These are phyloP conservation scores for Rhizomucor pusillus DNA, from an alignment of 371 early-diverging fungal genomes.

Conservation along the genomic window DNA sequence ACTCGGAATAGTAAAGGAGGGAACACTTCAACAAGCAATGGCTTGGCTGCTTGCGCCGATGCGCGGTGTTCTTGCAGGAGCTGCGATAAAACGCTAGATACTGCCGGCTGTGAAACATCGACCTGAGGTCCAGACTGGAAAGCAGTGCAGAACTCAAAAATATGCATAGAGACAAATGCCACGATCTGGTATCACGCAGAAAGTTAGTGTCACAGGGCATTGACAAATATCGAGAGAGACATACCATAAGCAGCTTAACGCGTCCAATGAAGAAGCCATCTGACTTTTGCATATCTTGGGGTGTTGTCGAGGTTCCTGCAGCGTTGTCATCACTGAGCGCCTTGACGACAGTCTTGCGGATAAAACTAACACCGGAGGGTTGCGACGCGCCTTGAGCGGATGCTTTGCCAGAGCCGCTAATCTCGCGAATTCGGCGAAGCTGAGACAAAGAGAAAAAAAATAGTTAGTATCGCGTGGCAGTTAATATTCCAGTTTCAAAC, in stretches of 20 bases:
- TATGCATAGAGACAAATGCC: conserved; percentile 73
- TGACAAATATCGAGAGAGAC: neutral
- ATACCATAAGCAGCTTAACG: conserved; percentile 44
- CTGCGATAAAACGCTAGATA: conserved; percentile 38
- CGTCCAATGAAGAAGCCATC: conserved; percentile 49
- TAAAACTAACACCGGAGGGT: conserved; percentile 32
- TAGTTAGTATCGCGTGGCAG: neutral
- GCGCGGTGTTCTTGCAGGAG: conserved; percentile 45
- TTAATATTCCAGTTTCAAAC: neutral
- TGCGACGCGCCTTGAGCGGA: conserved; percentile 5
- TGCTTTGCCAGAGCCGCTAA: conserved; percentile 4
- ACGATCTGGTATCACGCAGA: conserved; percentile 15
- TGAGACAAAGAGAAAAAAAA: conserved; percentile 4
- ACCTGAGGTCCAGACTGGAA: conserved; percentile 47
- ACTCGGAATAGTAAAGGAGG: conserved; percentile 59
- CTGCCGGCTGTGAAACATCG: conserved; percentile 38
- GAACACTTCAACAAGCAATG: conserved; percentile 62
- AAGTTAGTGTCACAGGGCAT: neutral
- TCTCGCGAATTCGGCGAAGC: conserved; percentile 21
- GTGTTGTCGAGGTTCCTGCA: conserved; percentile 7
- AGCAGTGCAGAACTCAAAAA: conserved; percentile 70
- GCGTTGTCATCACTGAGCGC: conserved; percentile 39
- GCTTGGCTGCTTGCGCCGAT: conserved; percentile 36
- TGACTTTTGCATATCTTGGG: conserved; percentile 31
- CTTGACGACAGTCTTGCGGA: conserved; percentile 46